A percentile compares a stretch with the other conserved stretches of the same genome.
phyloP scores from a whole-genome alignment of 306 rosid species.

The Adenanthera pavonina region DNA sequence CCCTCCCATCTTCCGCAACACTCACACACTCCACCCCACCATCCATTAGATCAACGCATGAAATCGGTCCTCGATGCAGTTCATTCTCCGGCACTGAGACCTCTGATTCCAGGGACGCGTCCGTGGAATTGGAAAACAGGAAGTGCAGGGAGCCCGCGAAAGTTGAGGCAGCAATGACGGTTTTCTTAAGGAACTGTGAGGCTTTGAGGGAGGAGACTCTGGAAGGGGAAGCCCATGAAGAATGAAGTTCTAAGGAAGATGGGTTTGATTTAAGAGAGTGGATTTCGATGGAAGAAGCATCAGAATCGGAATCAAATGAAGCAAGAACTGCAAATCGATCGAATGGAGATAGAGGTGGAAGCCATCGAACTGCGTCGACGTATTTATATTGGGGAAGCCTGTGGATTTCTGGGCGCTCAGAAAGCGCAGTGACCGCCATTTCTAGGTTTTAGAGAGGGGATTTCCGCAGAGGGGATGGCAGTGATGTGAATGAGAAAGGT shows the following conservation, averaged over 20 bases:
- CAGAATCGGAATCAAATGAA: slow-evolving; percentile 61
- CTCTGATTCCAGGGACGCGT: slow-evolving; percentile 57
- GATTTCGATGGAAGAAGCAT: slow-evolving; percentile 57
- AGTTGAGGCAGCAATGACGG: slow-evolving; percentile 67
- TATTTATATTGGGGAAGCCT: slow-evolving; percentile 69
- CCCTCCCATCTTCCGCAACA: slow-evolving; percentile 83
- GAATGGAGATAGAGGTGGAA: slow-evolving; percentile 67
- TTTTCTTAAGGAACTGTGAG: slow-evolving; percentile 56
- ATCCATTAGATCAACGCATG: slow-evolving; percentile 69
- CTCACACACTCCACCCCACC: slow-evolving; percentile 72
- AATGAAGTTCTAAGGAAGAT: slow-evolving; percentile 49
- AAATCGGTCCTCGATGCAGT: slow-evolving; percentile 53
- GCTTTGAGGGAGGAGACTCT: slow-evolving; percentile 70
- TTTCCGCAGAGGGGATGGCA: slow-evolving; percentile 20
- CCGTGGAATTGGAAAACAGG: slow-evolving; percentile 52
- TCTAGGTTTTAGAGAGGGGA: slow-evolving; percentile 51
- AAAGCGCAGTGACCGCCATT: slow-evolving; percentile 43
- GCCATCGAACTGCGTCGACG: slow-evolving; percentile 85
- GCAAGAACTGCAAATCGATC: slow-evolving; percentile 72
- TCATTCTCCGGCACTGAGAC: slow-evolving; percentile 58
- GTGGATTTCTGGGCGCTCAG: slow-evolving; percentile 56
- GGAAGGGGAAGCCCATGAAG: slow-evolving; percentile 59
- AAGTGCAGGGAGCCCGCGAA: slow-evolving; percentile 72
- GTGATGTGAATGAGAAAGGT: too few species aligned
- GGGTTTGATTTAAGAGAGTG: slow-evolving; percentile 55